phyloP scores from a whole-genome alignment of 2,329 filamentous ascomycete genomes.

The Aspergillus ruber region DNA sequence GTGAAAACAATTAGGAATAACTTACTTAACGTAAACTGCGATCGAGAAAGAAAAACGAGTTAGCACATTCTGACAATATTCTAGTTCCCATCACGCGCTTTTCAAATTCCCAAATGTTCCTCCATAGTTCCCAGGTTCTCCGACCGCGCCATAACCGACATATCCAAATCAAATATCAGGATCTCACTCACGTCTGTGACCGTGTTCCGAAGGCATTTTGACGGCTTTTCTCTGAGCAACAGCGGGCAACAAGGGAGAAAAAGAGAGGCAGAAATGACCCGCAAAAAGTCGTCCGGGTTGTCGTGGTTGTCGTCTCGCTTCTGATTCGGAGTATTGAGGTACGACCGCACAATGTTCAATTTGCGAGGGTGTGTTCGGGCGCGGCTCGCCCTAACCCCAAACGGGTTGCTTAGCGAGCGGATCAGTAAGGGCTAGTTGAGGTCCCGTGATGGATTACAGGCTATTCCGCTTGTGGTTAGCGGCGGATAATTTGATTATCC shows the following conservation, averaged over 20 bases:
- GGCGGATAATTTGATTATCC: background rate
- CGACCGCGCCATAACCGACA: conserved; percentile 6
- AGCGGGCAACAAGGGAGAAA: conserved; percentile 30
- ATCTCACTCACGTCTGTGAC: conserved; percentile 73
- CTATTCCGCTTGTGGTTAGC: conserved; percentile 12
- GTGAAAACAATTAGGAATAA: conserved; percentile 28
- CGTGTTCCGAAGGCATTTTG: conserved; percentile 84
- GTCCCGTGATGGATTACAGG: conserved; percentile 22
- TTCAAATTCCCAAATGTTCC: background rate
- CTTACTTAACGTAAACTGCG: conserved; percentile 85
- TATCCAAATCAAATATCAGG: conserved; percentile 11
- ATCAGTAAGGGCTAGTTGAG: conserved; percentile 26
- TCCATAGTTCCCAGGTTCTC: conserved; percentile 1
- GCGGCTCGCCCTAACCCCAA: conserved; percentile 29
- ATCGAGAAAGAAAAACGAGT: conserved; percentile 17
- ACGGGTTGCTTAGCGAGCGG: conserved; percentile 30
- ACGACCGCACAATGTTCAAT: conserved; percentile 33
- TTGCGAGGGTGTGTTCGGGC: conserved; percentile 31
- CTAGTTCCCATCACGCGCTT: background rate
- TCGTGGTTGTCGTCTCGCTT: conserved; percentile 38
- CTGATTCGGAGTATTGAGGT: conserved; percentile 19
- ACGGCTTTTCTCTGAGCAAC: conserved; percentile 42
- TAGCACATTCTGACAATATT: conserved; percentile 16
- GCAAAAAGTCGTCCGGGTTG: conserved; percentile 37
- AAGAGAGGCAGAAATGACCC: conserved; percentile 35